Percentiles rank a stretch among this genome's conserved stretches.
Conservation (phyloP, 352 stramenopile species). For the Thalassiosira mediterranea region DNA sequence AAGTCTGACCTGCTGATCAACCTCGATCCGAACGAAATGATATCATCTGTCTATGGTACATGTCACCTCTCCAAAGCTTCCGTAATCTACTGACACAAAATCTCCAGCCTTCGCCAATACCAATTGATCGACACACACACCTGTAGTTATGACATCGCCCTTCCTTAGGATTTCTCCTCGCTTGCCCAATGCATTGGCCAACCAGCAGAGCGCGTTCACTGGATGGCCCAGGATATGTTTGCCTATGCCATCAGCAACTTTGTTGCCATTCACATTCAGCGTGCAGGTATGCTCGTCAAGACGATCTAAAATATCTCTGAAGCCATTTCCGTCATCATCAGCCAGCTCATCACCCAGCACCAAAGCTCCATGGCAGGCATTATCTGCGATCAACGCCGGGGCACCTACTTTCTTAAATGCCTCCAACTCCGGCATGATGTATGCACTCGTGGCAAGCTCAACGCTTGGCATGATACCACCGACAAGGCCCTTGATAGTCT, state of each 20-base stretch:
- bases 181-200: neutral
- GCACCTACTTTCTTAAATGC: neutral
- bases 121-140: neutral
- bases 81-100: neutral
- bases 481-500: neutral
- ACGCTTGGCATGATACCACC: neutral
- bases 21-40: too few relatives aligned
- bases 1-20: too few relatives aligned
- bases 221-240: neutral
- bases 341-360: neutral
- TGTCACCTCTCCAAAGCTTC: neutral
- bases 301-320: neutral
- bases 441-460: neutral
- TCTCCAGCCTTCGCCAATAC: neutral
- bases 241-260: neutral
- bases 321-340: too few relatives aligned
- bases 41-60: too few relatives aligned
- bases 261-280: neutral
- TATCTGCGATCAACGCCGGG: neutral
- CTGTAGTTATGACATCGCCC: neutral
- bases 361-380: neutral
- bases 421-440: neutral
- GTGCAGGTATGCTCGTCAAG: neutral
- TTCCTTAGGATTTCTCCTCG: conserved; percentile 1
- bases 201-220: neutral